phyloP scores from a whole-genome alignment of 495 filamentous ascomycete genomes.

The Extremus antarcticus region DNA sequence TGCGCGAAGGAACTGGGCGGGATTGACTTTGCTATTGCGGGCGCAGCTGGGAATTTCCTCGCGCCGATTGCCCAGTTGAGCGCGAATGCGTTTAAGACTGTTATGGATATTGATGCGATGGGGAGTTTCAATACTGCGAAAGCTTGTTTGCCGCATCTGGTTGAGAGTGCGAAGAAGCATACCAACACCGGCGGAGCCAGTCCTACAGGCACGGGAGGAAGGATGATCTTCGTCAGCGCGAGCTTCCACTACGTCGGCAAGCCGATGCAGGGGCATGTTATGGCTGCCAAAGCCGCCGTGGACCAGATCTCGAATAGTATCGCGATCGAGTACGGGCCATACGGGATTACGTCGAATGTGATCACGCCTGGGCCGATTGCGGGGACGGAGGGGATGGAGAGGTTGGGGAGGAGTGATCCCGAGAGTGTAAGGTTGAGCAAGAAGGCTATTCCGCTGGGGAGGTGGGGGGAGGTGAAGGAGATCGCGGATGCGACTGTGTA shows the following conservation, averaged over 20 bases:
- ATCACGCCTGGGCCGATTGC: constrained; percentile 72
- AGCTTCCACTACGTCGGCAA: constrained; percentile 80
- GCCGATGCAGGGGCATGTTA: constrained; percentile 76
- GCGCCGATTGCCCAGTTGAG: constrained; percentile 72
- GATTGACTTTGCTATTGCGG: constrained; percentile 92
- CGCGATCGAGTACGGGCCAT: constrained; percentile 78
- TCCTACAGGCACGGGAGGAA: constrained; percentile 53
- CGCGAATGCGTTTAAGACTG: constrained; percentile 83
- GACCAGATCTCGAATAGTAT: constrained; percentile 67
- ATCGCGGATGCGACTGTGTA: constrained; percentile 90
- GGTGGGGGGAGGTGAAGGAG: constrained; percentile 70
- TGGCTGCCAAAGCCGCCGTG: constrained; percentile 82
- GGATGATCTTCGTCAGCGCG: constrained; percentile 79
- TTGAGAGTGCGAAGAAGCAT: constrained; percentile 58
- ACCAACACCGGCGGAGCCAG: constrained; percentile 36
- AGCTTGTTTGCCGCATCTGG: constrained; percentile 69
- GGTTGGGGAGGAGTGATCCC: constrained; percentile 31
- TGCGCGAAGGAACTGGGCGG: constrained; percentile 72
- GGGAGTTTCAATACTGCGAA: constrained; percentile 94
- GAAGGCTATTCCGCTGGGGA: constrained; percentile 51
- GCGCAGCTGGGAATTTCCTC: constrained; percentile 93
- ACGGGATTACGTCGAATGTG: constrained; percentile 80
- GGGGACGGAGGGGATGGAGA: constrained; percentile 45
- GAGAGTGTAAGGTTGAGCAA: constrained; percentile 23
- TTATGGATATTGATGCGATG: constrained; percentile 91